Base-by-base conservation (phyloP, 768 basidiomycete species). In the Mycena pura region DNA sequence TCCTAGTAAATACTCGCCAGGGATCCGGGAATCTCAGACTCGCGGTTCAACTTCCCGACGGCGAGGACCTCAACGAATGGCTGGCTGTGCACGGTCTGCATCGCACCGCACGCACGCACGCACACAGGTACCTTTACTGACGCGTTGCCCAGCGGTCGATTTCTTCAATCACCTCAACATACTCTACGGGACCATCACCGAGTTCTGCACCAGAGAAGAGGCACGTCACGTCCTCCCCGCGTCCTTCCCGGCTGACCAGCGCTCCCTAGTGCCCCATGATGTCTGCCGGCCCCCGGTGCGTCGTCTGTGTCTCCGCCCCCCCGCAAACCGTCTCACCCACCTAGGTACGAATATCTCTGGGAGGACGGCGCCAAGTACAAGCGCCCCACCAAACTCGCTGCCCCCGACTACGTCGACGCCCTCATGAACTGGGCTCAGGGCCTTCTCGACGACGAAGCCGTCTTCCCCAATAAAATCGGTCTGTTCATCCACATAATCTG, bases 141-240 rank as follows among this genome's bases (percentile, higher is more conserved):
- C 40, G 34, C 52, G 34, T 52, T 17, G 44, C 47, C 17, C 68
- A 99, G 97, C 95, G 28, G 96, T 99, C 61, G 97, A 99, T 75
- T 99, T 99, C 79, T 99, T 99, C 84, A 99, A 99, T 72, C 97
- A 99, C 72, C 78, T 99, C 65, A 99, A 99, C 74, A 99, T 99
- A 97, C 80, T 99, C 19, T 99, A 99, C 70, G 97, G 96, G 11
- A 97, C 95, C 10, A 88, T 99, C 22, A 97, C 97, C 2, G 97
- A 99, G 77, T 99, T 99, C 72, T 99, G 97, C 75, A 98, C 93
- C 17, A 84, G 90, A 10, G 87, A 95, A 71, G 95, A 97, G 84
- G 95, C 92, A 70, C 68, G 83, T 72, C 31, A 27, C 44, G 43
- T 24, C 31, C 44, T 34, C 45, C 51, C 61, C 51, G 14, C 45